These are phyloP conservation scores for Lizonia empirigonia DNA, from an alignment of 2,329 filamentous ascomycete genomes.

Conservation along the genomic window DNA sequence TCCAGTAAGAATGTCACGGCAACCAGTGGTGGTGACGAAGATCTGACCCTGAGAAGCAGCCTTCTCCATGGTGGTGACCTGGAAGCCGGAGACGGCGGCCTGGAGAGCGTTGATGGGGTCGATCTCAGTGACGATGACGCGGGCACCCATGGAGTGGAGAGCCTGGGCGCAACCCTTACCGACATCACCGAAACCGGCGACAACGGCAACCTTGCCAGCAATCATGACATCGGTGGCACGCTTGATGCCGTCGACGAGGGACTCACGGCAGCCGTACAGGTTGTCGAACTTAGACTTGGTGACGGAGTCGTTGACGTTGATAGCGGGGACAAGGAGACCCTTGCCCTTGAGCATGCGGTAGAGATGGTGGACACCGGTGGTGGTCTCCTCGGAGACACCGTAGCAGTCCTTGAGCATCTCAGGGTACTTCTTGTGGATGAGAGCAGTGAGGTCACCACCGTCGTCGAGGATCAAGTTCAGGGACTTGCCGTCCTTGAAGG, in stretches of 20 bases:
- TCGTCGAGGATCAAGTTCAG: slow-evolving; percentile 99
- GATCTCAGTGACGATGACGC: slow-evolving; percentile 94
- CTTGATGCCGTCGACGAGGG: slow-evolving; percentile 99
- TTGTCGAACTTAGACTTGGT: slow-evolving; percentile 99
- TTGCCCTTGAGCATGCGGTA: slow-evolving; percentile 90
- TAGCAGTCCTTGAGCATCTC: slow-evolving; percentile 98
- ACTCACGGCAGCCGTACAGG: slow-evolving; percentile 99
- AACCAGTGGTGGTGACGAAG: slow-evolving; percentile 98
- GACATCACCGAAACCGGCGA: slow-evolving; percentile 98
- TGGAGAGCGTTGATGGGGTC: slow-evolving; percentile 99
- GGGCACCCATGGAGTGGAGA: slow-evolving; percentile 95
- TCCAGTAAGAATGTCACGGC: slow-evolving; percentile 94
- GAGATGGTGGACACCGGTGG: slow-evolving; percentile 98
- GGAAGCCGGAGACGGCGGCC: slow-evolving; percentile 94
- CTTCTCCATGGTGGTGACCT: slow-evolving; percentile 98
- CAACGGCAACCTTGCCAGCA: slow-evolving; percentile 96
- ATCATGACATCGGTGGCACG: slow-evolving; percentile 99
- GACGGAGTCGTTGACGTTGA: slow-evolving; percentile 99
- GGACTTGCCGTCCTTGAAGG: slow-evolving; percentile 96
- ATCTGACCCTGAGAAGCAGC: slow-evolving; percentile 89
- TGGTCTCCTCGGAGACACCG: slow-evolving; percentile 99
- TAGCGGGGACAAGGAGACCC: slow-evolving; percentile 81
- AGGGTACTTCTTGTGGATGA: slow-evolving; percentile 98
- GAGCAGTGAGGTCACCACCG: slow-evolving; percentile 93
- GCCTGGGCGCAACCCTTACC: slow-evolving; percentile 98